phyloP scores from a whole-genome alignment of 1,139 yeast genomes.

The Arxiozyma slooffiae region DNA sequence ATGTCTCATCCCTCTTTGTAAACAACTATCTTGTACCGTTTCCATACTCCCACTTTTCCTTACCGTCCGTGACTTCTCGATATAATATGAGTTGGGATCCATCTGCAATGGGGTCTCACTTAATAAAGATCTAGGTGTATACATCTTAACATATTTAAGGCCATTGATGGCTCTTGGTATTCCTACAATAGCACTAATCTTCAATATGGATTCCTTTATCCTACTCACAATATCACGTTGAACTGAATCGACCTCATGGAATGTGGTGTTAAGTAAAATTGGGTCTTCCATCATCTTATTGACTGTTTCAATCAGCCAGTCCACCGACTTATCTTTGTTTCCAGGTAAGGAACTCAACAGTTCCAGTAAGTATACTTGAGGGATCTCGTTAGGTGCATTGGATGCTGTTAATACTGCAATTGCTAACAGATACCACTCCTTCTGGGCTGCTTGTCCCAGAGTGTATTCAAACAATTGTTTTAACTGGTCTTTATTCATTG shows the following conservation, averaged over 20 bases:
- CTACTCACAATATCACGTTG: conserved; percentile 39
- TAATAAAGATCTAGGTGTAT: conserved; percentile 45
- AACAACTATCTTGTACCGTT: neutral
- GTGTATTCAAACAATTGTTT: conserved; percentile 2
- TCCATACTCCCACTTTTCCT: neutral
- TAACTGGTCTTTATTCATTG: conserved; percentile 1
- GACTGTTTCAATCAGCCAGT: neutral
- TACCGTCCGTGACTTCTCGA: neutral
- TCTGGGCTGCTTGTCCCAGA: neutral
- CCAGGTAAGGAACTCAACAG: conserved; percentile 1
- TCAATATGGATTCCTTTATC: conserved; percentile 65
- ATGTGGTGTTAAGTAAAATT: neutral
- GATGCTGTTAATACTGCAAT: conserved; percentile 6
- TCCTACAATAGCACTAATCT: conserved; percentile 69
- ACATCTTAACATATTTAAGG: conserved; percentile 50
- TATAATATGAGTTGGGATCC: neutral
- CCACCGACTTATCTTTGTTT: too few relatives aligned
- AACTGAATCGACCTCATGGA: neutral
- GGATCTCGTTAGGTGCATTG: conserved; percentile 6
- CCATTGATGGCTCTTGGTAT: conserved; percentile 79
- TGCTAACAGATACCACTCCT: conserved; percentile 5
- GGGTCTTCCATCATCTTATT: neutral
- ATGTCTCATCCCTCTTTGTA: conserved; percentile 42
- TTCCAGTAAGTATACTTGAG: conserved; percentile 2
- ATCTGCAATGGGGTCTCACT: neutral